Evolutionary conservation across 768 basidiomycete genomes (phyloP), one percentile per base, ranked within the genome.

Genomic region (Floccularia luteovirens): DNA sequence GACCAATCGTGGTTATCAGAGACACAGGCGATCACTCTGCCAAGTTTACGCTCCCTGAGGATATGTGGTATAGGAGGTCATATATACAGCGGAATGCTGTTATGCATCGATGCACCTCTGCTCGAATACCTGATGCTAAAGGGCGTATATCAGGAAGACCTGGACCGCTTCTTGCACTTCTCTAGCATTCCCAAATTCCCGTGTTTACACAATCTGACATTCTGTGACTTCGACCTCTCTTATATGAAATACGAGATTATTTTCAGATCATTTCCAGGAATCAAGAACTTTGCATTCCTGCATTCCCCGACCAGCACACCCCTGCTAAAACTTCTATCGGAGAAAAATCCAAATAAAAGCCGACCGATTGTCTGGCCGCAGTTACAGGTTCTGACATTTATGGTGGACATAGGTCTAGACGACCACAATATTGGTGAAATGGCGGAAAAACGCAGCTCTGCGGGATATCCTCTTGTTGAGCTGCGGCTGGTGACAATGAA

Each of bases 111-210:
- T 17, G 66, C 72, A 2, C 68, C 69, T 0, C 39, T 40, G 11
- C 56, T 75, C 22, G 47, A 60, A 19, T 66, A 63, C 8, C 51
- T 75, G 31, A 59, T 61, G 3, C 53, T 75, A 39, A 71, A 72
- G 44, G 62, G 59, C 12, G 51, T 65, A 6, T 63, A 66, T 23
- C 61, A 67, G 28, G 49, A 51, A 24, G 72, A 74, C 43, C 56
- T 74, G 1, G 63, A 69, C 42, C 43, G 46, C 1, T 59, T 74
- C 40, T 58, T 59, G 51, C 38, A 45, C 3, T 35, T 47, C 12
- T 46, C 52, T 3, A 45, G 48, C 38, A 36, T 39, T 7, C 16
- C 43, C 3, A 57, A 53, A 39, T 71, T 67, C 44, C 56, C 58
- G 17, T 48, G 53, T 21, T 52, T 74, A 28, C 55, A 50, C 25